phyloP scores from a whole-genome alignment of 805 yeast genomes.

The Wickerhamiella domercqiae region DNA sequence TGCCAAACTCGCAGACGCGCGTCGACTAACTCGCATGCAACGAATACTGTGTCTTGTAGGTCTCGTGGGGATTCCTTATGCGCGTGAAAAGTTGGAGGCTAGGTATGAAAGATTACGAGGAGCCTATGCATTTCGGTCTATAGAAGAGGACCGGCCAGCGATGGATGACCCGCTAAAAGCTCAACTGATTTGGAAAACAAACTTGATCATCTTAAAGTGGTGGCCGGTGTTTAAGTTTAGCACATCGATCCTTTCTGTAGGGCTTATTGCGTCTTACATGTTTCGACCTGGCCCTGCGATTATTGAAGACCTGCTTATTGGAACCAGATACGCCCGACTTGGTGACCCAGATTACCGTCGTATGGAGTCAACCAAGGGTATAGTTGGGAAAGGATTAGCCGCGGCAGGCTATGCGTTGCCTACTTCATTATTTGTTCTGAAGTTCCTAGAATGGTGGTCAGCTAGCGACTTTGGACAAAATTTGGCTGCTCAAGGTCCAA shows the following conservation, averaged over 20 bases:
- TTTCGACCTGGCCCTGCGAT: constrained; percentile 57
- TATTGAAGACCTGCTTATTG: constrained; percentile 42
- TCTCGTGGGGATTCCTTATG: constrained; percentile 50
- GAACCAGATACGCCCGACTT: constrained; percentile 51
- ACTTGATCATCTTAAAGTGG: constrained; percentile 32
- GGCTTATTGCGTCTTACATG: constrained; percentile 47
- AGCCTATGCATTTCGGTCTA: constrained; percentile 35
- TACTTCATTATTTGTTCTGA: constrained; percentile 60
- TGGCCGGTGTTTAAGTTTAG: constrained; percentile 46
- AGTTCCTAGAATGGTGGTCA: constrained; percentile 89
- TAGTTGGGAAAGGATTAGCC: constrained; percentile 3
- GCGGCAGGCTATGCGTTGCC: constrained; percentile 41
- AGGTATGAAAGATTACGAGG: constrained; percentile 50
- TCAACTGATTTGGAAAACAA: constrained; percentile 20
- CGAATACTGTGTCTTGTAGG: constrained; percentile 34
- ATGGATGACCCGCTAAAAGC: constrained; percentile 13
- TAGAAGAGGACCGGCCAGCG: constrained; percentile 20
- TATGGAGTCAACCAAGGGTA: constrained; percentile 3
- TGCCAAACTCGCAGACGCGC: constrained; percentile 33
- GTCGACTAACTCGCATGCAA: constrained; percentile 41
- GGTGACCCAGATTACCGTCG: constrained; percentile 20
- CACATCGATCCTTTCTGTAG: constrained; percentile 35
- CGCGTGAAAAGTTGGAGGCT: constrained; percentile 51
- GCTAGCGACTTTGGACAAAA: constrained; percentile 48
- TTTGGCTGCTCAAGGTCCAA: constrained; percentile 10